Conservation (phyloP, 1,284 basidiomycete genomes). For the Cryptococcus amylolentus region DNA sequence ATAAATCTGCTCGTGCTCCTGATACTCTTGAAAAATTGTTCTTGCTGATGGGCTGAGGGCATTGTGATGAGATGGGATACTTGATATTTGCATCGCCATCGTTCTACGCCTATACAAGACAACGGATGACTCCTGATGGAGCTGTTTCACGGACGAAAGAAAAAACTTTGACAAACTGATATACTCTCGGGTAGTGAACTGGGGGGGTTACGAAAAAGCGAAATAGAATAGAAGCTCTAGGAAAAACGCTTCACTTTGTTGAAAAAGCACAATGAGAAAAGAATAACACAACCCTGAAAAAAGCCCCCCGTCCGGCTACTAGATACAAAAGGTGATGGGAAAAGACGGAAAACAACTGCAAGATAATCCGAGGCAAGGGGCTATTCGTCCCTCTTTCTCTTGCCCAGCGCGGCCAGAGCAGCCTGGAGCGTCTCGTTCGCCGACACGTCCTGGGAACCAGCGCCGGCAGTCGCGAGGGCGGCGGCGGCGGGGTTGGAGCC, state of each 20-base stretch:
- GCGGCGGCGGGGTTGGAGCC: conserved; percentile 53
- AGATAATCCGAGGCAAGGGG: background rate
- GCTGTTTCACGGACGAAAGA: too few relatives aligned
- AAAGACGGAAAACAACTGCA: background rate
- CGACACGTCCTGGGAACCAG: background rate
- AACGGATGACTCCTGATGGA: too few relatives aligned
- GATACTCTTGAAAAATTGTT: too few relatives aligned
- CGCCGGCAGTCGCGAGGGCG: background rate
- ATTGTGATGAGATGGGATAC: too few relatives aligned
- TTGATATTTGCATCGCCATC: too few relatives aligned
- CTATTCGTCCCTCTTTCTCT: conserved; percentile 36
- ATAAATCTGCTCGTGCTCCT: too few relatives aligned
- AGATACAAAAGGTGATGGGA: background rate
- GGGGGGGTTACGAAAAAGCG: background rate
- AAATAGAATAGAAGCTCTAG: background rate
- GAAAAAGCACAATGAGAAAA: background rate
- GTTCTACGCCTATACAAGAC: too few relatives aligned
- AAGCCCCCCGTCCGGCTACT: background rate
- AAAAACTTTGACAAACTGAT: too few relatives aligned
- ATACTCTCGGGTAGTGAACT: too few relatives aligned
- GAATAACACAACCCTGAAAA: background rate
- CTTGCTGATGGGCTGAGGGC: too few relatives aligned
- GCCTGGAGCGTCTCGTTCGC: conserved; percentile 19
- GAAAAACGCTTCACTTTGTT: too few relatives aligned
- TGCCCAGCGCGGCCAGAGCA: conserved; percentile 34